Evolutionary conservation across 257 asterid species (phyloP).

Genomic region (Ajuga chamaepitys): DNA sequence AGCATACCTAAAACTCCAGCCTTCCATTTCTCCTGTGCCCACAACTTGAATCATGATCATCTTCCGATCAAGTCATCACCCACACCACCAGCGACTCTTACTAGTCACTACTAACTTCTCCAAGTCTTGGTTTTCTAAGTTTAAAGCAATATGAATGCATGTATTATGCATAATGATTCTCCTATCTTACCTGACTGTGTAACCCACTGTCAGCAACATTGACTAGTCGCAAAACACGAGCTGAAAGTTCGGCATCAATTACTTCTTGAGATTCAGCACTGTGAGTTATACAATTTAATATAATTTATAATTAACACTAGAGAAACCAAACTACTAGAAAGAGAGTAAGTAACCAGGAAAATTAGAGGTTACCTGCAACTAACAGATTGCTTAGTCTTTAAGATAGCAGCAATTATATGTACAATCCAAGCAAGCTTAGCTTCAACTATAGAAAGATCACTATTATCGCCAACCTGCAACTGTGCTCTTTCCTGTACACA

Average conservation of each 20-base stretch:
- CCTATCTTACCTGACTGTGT: slow-evolving; percentile 64
- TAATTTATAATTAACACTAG: slow-evolving; percentile 3
- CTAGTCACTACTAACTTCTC: not conserved
- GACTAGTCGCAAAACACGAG: slow-evolving; percentile 81
- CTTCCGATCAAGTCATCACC: too few relatives aligned
- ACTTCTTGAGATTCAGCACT: slow-evolving; percentile 91
- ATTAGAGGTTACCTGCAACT: slow-evolving; percentile 56
- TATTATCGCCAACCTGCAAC: slow-evolving; percentile 54
- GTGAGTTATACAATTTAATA: slow-evolving; percentile 22
- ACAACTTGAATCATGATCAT: not conserved
- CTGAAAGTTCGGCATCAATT: slow-evolving; percentile 92
- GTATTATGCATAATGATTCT: not conserved
- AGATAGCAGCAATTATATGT: slow-evolving; percentile 85
- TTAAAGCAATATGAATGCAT: not conserved
- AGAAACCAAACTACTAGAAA: slow-evolving; percentile 2
- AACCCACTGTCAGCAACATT: slow-evolving; percentile 82
- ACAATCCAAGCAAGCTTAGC: slow-evolving; percentile 95
- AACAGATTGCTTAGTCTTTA: slow-evolving; percentile 70
- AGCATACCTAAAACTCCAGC: not conserved
- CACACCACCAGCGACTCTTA: not conserved
- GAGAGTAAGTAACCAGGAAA: not conserved
- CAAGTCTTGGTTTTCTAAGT: not conserved
- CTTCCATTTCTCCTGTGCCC: not conserved
- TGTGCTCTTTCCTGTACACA: slow-evolving; percentile 73
- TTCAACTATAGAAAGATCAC: slow-evolving; percentile 69